phyloP scores from a whole-genome alignment of 352 stramenopile species.

The Phytophthora tubulina region DNA sequence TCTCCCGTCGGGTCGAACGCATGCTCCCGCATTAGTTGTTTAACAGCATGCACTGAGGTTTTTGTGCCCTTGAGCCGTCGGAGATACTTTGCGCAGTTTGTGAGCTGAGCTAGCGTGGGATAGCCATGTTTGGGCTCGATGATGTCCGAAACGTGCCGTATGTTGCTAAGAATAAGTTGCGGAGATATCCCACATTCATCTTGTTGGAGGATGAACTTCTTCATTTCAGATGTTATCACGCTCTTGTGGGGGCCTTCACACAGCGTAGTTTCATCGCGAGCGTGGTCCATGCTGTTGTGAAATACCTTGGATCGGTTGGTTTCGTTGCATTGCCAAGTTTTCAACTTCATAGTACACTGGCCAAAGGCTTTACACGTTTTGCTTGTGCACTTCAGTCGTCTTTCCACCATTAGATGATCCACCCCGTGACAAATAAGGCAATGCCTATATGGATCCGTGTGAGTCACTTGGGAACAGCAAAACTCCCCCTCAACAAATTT shows the following conservation, averaged over 20 bases:
- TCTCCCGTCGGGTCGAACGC: constrained; percentile 8
- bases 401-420: constrained; percentile 3
- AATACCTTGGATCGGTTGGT: not conserved
- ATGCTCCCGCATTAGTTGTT: not conserved
- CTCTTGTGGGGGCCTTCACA: not conserved
- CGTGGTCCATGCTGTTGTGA: not conserved
- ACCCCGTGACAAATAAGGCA: not conserved
- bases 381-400: constrained; percentile 1
- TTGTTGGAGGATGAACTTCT: constrained; percentile 18
- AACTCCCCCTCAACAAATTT: not conserved
- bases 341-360: not conserved
- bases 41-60: not conserved
- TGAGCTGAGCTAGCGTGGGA: constrained; percentile 1
- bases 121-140: not conserved
- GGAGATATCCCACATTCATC: constrained; percentile 9
- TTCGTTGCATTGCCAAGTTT: not conserved
- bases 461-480: not conserved
- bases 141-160: not conserved
- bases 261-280: not conserved
- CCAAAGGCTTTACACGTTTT: not conserved
- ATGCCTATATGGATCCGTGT: not conserved
- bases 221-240: constrained; percentile 14
- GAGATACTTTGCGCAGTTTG: constrained; percentile 8
- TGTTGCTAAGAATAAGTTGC: constrained; percentile 6
- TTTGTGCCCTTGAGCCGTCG: constrained; percentile 1